phyloP scores from a whole-genome alignment of 805 yeast genomes.

The Candida insectorum region DNA sequence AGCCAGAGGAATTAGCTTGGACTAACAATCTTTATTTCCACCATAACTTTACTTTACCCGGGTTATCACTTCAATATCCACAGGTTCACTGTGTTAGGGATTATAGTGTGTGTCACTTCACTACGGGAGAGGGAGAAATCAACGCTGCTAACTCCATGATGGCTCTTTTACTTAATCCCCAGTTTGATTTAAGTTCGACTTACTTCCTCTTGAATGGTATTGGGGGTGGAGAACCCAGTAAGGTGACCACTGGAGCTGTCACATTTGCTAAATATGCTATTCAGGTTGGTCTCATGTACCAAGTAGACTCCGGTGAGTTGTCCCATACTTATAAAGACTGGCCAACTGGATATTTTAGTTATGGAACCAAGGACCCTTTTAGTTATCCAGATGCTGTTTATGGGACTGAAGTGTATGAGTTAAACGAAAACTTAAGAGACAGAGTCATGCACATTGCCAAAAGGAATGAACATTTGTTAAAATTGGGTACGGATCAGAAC shows the following conservation, averaged over 20 bases:
- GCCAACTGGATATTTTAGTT: conserved; percentile 59
- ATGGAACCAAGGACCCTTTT: conserved; percentile 47
- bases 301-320: conserved; percentile 49
- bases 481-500: conserved; percentile 45
- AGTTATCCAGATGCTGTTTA: conserved; percentile 53
- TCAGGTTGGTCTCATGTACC: conserved; percentile 58
- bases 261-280: conserved; percentile 60
- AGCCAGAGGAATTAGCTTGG: conserved; percentile 53
- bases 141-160: conserved; percentile 61
- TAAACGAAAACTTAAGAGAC: conserved; percentile 57
- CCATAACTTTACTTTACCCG: conserved; percentile 60
- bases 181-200: conserved; percentile 56
- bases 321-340: conserved; percentile 40
- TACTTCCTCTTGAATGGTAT: conserved; percentile 65
- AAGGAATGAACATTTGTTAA: conserved; percentile 29
- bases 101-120: conserved; percentile 52
- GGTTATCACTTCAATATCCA: conserved; percentile 60
- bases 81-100: conserved; percentile 51
- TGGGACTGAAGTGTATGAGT: conserved; percentile 64
- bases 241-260: conserved; percentile 57
- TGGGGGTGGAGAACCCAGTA: conserved; percentile 58
- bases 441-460: conserved; percentile 53
- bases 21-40: conserved; percentile 43
- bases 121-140: conserved; percentile 69
- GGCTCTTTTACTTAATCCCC: conserved; percentile 51